Evolutionary conservation across 176 grass and related monocot species (phyloP), one percentile per base, ranked within the genome.

Genomic region (Luzula sylvatica): DNA sequence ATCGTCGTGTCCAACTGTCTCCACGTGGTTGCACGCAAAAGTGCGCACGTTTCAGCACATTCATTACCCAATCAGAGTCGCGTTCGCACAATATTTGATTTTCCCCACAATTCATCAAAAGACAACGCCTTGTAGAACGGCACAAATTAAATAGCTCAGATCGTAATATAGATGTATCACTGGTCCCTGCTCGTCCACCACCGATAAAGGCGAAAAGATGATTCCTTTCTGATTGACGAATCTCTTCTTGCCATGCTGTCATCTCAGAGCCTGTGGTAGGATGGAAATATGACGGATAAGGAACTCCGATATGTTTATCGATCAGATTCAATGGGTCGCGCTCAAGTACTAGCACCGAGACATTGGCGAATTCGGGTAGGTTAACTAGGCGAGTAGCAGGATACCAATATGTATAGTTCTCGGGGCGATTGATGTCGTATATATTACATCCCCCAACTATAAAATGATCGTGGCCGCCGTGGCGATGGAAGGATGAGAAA

Each of bases 11-110:
- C 50, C 55, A 62, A 2, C 74, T 79, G 71, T 83, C 85, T 8
- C 84, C 75, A 0, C 78, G 70, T 3, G 85, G 85, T 52, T 88
- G 56, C 46, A 88, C 55, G 67, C 79, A 88, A 67, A 88, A 88
- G 18, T 39, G 55, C 12, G 75, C 39, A 2, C 67, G 42, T 44
- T 75, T 61, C 82, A 86, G 79, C 14, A 76, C 3, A 17, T 17
- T n/a, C 2, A 49, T 49, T 58, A 41, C 30, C 1, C 7, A 23
- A 18, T 55, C 52, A 35, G 30, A 35, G 7, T 35, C 30, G 12
- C 27, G 29, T 23, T 35, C 55, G 16, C 29, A 58, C 4, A 42
- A 12, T n/a, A 21, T 2, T 20, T 12, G 30, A 9, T 35, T 22
- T 23, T 23, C 9, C 24, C 62, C 30, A 65, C 73, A 77, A 3